A percentile compares a stretch with the other conserved stretches of the same genome.
Conservation (phyloP, 345 rosid species). For the Eucalyptus victrix region DNA sequence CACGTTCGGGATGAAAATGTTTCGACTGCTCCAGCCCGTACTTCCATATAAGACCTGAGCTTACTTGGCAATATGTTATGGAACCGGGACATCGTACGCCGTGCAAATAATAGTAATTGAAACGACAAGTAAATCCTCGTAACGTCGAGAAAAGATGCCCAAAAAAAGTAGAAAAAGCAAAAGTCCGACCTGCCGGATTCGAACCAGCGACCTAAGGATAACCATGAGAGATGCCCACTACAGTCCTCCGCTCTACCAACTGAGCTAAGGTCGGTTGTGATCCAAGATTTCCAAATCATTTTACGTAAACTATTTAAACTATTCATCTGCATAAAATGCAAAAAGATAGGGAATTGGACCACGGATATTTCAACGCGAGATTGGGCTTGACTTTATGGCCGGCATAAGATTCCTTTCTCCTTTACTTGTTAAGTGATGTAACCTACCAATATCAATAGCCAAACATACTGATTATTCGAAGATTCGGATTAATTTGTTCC, state of each 20-base stretch:
- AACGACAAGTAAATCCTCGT: not conserved
- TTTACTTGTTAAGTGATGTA: not conserved
- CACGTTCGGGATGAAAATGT: not conserved
- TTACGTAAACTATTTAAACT: fast-evolving
- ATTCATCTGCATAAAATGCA: too few relatives aligned
- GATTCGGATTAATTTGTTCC: not conserved
- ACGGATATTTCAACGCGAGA: not conserved
- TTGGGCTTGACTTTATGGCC: not conserved
- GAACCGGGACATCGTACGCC: not conserved
- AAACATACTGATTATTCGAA: not conserved
- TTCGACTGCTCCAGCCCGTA: not conserved
- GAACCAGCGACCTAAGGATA: slow-evolving; percentile 41
- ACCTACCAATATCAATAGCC: not conserved
- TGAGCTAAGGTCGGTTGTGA: slow-evolving; percentile 55
- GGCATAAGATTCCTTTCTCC: not conserved
- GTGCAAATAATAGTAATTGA: not conserved
- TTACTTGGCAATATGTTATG: not conserved
- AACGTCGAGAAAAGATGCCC: not conserved
- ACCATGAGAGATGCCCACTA: slow-evolving; percentile 30
- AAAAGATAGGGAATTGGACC: not conserved
- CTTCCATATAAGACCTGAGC: not conserved
- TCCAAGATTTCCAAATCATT: fast-evolving
- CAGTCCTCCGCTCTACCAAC: slow-evolving; percentile 99
- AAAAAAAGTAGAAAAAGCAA: not conserved
- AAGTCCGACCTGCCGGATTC: slow-evolving; percentile 44